These are phyloP conservation scores for Helotiales sp. DNA, from an alignment of 2,329 filamentous ascomycete genomes.

Conservation along the genomic window DNA sequence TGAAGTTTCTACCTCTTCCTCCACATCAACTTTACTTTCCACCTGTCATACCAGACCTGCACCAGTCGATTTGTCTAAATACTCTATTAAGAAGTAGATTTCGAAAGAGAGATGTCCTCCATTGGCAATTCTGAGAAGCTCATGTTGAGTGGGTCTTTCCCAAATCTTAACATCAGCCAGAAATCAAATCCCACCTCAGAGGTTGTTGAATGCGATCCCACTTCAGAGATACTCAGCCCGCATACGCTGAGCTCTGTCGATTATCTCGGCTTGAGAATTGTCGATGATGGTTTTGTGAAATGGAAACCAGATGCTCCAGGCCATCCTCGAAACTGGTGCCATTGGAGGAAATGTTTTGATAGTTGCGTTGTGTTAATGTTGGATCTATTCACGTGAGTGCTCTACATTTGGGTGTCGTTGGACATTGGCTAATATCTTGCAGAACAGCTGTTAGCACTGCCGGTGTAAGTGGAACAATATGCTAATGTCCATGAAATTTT, in stretches of 20 bases:
- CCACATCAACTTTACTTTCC: no score
- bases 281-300: slow-evolving; percentile 15
- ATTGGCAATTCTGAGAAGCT: background rate
- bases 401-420: background rate
- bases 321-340: slow-evolving; percentile 24
- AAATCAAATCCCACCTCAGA: background rate
- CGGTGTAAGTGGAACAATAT: slow-evolving; percentile 23
- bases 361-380: slow-evolving; percentile 17
- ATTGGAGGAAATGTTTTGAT: slow-evolving; percentile 19
- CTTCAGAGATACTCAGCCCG: no score
- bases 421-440: no score
- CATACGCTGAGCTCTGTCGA: background rate
- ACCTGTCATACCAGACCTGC: no score
- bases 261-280: slow-evolving; percentile 10
- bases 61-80: no score
- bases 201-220: no score
- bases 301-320: slow-evolving; percentile 17
- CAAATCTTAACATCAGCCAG: background rate
- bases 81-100: no score
- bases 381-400: slow-evolving; percentile 26
- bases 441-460: slow-evolving; percentile 23
- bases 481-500: no score
- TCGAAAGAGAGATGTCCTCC: no score
- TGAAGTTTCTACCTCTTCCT: no score
- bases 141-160: background rate